Conservation (phyloP, 2,329 filamentous ascomycete species). For the Nemania sp. region DNA sequence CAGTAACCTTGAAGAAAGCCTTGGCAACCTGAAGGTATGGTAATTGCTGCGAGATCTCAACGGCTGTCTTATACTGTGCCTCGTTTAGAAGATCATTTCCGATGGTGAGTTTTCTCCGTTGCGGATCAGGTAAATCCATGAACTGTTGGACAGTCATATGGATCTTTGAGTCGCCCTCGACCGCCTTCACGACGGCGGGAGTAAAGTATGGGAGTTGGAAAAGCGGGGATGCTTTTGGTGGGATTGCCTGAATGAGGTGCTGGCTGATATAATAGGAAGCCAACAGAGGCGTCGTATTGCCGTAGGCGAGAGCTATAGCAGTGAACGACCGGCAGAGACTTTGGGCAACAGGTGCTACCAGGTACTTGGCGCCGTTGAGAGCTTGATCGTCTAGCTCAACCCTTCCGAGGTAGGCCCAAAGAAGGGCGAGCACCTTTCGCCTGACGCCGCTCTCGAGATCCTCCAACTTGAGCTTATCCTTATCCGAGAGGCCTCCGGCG, state of each 20-base stretch:
- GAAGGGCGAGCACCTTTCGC: constrained; percentile 82
- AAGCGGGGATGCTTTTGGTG: constrained; percentile 82
- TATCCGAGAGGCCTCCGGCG: constrained; percentile 65
- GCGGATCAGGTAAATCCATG: constrained; percentile 78
- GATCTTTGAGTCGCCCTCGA: constrained; percentile 75
- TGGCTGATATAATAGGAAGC: constrained; percentile 83
- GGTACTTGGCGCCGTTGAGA: constrained; percentile 84
- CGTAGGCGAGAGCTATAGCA: constrained; percentile 85
- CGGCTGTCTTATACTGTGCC: constrained; percentile 74
- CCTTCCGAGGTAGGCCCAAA: constrained; percentile 95
- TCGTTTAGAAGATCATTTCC: constrained; percentile 73
- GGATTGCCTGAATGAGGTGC: constrained; percentile 84
- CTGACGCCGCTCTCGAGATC: constrained; percentile 79
- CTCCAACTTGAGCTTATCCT: constrained; percentile 77
- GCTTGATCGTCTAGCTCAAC: constrained; percentile 79
- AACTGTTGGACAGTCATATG: constrained; percentile 84
- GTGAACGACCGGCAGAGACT: constrained; percentile 84
- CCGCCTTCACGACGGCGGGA: constrained; percentile 63
- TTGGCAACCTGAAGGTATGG: constrained; percentile 84
- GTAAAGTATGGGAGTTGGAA: constrained; percentile 91
- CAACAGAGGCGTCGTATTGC: constrained; percentile 79
- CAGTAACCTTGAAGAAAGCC: constrained; percentile 97
- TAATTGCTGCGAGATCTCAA: constrained; percentile 80
- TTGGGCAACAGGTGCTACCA: constrained; percentile 84
- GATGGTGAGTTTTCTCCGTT: constrained; percentile 73